Evolutionary conservation across 2,329 filamentous ascomycete species (phyloP).

Genomic region (Fusarium austroafricanum): DNA sequence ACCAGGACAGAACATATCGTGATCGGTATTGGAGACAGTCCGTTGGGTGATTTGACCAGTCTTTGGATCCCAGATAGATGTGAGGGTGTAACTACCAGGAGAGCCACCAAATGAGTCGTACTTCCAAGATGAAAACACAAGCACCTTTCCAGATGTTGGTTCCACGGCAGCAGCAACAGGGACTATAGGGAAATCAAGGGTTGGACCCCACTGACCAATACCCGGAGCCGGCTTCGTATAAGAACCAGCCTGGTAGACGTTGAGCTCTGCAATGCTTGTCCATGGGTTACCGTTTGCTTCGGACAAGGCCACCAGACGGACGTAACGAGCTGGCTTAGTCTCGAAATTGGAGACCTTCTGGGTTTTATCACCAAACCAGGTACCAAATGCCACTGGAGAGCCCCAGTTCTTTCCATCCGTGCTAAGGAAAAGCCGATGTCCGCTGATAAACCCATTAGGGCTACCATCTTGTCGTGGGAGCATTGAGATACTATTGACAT

Average conservation of each 20-base stretch:
- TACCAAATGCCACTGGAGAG: conserved; percentile 16
- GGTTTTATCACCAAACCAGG: conserved; percentile 27
- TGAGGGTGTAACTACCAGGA: conserved; percentile 18
- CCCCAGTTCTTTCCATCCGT: conserved; percentile 27
- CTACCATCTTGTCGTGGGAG: conserved; percentile 24
- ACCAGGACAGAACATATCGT: conserved; percentile 70
- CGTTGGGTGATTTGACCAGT: conserved; percentile 6
- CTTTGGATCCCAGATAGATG: conserved; percentile 19
- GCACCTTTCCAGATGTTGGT: conserved; percentile 21
- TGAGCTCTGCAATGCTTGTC: conserved; percentile 35
- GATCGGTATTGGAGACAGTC: conserved; percentile 54
- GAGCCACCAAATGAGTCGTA: conserved; percentile 5
- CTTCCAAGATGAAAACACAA: conserved; percentile 23
- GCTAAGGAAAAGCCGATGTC: conserved; percentile 22
- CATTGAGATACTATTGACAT: conserved; percentile 29
- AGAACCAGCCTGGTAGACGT: conserved; percentile 24
- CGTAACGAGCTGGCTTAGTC: conserved; percentile 24
- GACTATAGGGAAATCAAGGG: conserved; percentile 32
- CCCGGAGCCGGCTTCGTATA: neutral
- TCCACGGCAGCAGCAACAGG: conserved; percentile 34
- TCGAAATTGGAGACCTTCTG: conserved; percentile 33
- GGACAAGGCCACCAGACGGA: conserved; percentile 12
- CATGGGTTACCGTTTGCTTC: conserved; percentile 20
- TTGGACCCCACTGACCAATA: conserved; percentile 25
- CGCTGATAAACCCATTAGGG: conserved; percentile 4